Base-by-base conservation (phyloP, 2,329 filamentous ascomycete species). In the Scopulariopsis brevicaulis region DNA sequence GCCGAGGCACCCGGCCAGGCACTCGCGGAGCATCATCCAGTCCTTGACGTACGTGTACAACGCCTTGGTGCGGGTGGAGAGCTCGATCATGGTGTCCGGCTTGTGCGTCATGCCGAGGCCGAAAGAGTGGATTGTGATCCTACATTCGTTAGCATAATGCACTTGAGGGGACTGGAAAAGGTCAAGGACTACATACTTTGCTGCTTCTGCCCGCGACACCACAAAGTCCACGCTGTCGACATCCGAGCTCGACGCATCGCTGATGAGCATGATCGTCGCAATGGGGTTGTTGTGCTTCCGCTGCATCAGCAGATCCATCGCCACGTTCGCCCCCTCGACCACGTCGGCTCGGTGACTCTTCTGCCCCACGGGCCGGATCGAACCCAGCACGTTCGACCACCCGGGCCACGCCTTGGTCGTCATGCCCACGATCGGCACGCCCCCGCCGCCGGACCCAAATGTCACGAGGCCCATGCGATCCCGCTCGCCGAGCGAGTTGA, bases 21-120 rank as follows among this genome's bases (percentile, higher is more conserved):
- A 97, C 71, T 99, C 94, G 32, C 94, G 87, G 40, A 99, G 81
- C 93, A 97, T 99, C 93, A 97, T 97, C 94, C 94, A 99, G 71
- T 99, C 94, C 73, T 97, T 99, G 64, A 99, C 92, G 66, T 97
- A 99, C 1, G 91, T 95, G 68, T 97, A 99, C 1, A 91, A 95
- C 4, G 92, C 94, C 74, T 97, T 99, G 3, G 94, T 99, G 60
- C 91, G 83, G 7, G 89, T 94, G 0, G 94, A 97, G 14, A 99
- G 77, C 72, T 97, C 93, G 62, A 99, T 96, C 91, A 99, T 96
- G 1, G 92, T 96, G 68, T 99, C 94, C 5, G 94, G 94, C 73
- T 97, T 97, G 73, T 99, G 94, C 0, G 93, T 97, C 77, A 96
- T 85, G 56, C 94, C 94, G 20, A 99, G 81, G 37, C 94, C 94